These are phyloP conservation scores for Rhynchosporium graminicola DNA, from an alignment of 2,329 filamentous ascomycete genomes.

Conservation along the genomic window DNA sequence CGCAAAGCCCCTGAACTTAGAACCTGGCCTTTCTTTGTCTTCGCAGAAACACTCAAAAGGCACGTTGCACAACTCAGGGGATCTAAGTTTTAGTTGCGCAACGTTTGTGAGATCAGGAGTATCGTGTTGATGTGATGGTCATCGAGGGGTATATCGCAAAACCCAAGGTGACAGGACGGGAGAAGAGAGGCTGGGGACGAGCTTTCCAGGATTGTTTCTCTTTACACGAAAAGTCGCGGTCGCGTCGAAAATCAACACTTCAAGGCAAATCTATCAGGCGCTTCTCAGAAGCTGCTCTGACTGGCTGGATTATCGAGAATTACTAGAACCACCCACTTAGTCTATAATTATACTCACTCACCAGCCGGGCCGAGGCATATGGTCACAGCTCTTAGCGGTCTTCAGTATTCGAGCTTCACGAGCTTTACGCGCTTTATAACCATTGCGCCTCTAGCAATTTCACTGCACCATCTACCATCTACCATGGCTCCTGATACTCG, in stretches of 20 bases:
- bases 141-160: slow-evolving; percentile 28
- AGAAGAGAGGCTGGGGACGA: slow-evolving; percentile 25
- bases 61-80: no score
- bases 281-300: neutral
- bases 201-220: slow-evolving; percentile 6
- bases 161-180: neutral
- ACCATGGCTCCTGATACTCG: slow-evolving; percentile 33
- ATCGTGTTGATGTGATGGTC: slow-evolving; percentile 16
- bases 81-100: neutral
- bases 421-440: neutral
- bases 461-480: neutral
- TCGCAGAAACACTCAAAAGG: neutral
- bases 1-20: slow-evolving; percentile 31
- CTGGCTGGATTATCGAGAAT: neutral
- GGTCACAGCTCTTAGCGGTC: neutral
- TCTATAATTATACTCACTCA: neutral
- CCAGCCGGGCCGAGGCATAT: slow-evolving; percentile 14
- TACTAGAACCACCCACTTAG: neutral
- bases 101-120: slow-evolving; percentile 11
- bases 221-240: slow-evolving; percentile 22
- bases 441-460: neutral
- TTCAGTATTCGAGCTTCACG: neutral
- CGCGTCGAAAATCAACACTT: neutral
- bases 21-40: neutral
- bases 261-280: neutral